These are phyloP conservation scores for Hericium rajendrae DNA, from an alignment of 768 basidiomycete species.

Conservation along the genomic window DNA sequence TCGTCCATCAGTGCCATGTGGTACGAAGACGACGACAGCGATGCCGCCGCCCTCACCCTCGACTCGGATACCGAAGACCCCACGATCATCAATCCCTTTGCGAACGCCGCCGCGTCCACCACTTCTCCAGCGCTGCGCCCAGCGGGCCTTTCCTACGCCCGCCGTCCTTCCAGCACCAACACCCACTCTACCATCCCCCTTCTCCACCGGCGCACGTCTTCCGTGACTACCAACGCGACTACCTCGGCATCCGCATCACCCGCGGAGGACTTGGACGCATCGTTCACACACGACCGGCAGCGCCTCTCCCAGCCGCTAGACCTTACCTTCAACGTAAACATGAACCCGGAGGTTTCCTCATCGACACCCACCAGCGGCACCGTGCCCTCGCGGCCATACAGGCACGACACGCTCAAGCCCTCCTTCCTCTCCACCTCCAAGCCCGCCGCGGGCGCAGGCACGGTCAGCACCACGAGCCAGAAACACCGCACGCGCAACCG, in stretches of 20 bases:
- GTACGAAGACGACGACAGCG: slow-evolving; percentile 11
- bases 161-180: slow-evolving; percentile 16
- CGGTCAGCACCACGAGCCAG: not conserved
- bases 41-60: not conserved
- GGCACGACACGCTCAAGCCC: not conserved
- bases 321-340: not conserved
- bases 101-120: not conserved
- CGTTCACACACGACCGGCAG: not conserved
- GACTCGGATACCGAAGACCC: slow-evolving; percentile 1
- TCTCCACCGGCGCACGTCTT: slow-evolving; percentile 11
- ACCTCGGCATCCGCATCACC: slow-evolving; percentile 5
- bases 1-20: slow-evolving; percentile 5
- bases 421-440: not conserved
- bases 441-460: not conserved
- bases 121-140: not conserved
- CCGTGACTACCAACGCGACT: slow-evolving; percentile 4
- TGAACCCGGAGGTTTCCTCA: not conserved
- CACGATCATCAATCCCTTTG: not conserved
- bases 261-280: not conserved
- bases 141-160: slow-evolving; percentile 13
- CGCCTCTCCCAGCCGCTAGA: not conserved
- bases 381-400: not conserved
- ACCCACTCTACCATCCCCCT: slow-evolving; percentile 15
- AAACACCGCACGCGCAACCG: slow-evolving; percentile 45
- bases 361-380: not conserved